Evolutionary conservation across 495 filamentous ascomycete genomes (phyloP), one percentile per base, ranked within the genome.

Genomic region (Peziza echinospora): DNA sequence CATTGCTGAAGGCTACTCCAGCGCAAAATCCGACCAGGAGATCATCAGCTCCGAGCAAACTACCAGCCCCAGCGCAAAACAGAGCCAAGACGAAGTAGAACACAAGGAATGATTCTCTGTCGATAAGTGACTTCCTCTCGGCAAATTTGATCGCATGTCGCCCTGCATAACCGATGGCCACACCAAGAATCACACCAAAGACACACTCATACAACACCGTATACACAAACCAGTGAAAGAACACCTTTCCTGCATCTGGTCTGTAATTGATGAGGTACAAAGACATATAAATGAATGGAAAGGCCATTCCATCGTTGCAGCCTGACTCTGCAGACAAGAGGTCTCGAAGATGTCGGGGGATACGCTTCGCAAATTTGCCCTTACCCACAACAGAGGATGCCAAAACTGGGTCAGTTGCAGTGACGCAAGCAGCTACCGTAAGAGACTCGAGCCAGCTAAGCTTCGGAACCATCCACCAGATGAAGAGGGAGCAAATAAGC

Each of bases 251-350:
- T 5, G 77, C 70, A 52, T 82, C 59, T 3, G 74, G 75, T 45
- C 78, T 65, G 57, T 86, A 91, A 19, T 75, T 72, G 47, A 93
- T 82, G 47, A 96, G 71, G 55, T 96, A 96, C 41, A 92, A 68
- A 2, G 78, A 72, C 13, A 96, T 71, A 61, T 96, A 99, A 59
- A 99, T 78, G 64, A 99, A 99, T 5, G 91, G 91, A 63, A 99
- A 99, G 16, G 91, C 89, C 91, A 96, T 96, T 63, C 91, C 91
- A 61, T 99, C 91, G 66, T 99, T 99, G 69, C 91, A 99, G 21
- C 91, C 91, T 1, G 91, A 96, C 62, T 99, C 91, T 48, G 87
- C 87, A 11, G 91, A 96, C 25, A 99, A 70, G 10, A 99, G 52
- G 62, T 99, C 91, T 65, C 91, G 73, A 62, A 99, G 66, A 74